Conservation (phyloP, 1,284 basidiomycete genomes). For the Ganoderma leucocontextum region DNA sequence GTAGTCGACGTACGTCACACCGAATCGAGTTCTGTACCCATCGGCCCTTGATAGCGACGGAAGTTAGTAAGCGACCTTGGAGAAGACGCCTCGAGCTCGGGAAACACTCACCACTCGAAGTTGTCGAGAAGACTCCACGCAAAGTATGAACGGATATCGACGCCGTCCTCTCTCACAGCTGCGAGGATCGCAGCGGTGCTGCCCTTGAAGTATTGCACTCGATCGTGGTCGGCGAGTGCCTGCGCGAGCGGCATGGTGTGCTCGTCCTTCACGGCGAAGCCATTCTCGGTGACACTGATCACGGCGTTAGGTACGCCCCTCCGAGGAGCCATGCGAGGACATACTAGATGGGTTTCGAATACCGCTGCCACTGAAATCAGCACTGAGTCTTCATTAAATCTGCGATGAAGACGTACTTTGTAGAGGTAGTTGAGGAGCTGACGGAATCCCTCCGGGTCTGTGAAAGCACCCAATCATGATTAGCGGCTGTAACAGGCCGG, state of each 20-base stretch:
- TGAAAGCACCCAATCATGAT: conserved; percentile 6
- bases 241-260: conserved; percentile 57
- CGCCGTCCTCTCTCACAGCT: conserved; percentile 71
- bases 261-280: conserved; percentile 78
- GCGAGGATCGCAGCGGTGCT: conserved; percentile 65
- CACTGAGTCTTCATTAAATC: too few relatives aligned
- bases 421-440: conserved; percentile 75
- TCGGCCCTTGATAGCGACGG: conserved; percentile 53
- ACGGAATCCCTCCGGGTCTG: conserved; percentile 69
- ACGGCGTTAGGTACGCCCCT: background rate
- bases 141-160: conserved; percentile 75
- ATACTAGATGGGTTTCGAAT: conserved; percentile 72
- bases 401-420: conserved; percentile 51
- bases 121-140: conserved; percentile 80
- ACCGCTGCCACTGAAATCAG: conserved; percentile 50
- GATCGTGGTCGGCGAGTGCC: conserved; percentile 69
- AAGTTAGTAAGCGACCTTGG: conserved; percentile 9
- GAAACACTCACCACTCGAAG: conserved; percentile 67
- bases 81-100: background rate
- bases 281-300: conserved; percentile 72
- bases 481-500: conserved; percentile 13
- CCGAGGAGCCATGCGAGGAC: conserved; percentile 24
- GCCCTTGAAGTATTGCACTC: conserved; percentile 74
- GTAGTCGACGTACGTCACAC: conserved; percentile 74
- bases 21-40: conserved; percentile 70